Percentiles rank a stretch among this genome's conserved stretches.
Conservation (phyloP, 352 stramenopile genomes). For the Pseudoperonospora humuli region DNA sequence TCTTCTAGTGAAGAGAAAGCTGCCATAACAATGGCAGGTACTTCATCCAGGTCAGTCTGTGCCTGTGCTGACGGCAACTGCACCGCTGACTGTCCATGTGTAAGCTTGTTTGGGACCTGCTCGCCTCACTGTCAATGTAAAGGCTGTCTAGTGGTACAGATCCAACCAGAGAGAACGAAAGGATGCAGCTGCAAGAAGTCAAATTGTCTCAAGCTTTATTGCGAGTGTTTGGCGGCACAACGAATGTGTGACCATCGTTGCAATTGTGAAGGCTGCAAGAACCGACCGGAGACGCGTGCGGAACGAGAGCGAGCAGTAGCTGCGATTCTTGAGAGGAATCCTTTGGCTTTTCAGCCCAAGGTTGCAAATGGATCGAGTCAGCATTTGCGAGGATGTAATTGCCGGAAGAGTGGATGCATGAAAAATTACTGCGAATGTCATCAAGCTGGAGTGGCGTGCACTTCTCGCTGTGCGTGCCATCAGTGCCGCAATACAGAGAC, state of each 20-base stretch:
- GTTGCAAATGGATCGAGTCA: conserved; percentile 71
- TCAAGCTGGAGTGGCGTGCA: conserved; percentile 83
- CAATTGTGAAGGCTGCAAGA: conserved; percentile 82
- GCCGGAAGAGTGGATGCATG: conserved; percentile 92
- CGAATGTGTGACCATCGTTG: conserved; percentile 62
- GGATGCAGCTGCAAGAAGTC: conserved; percentile 96
- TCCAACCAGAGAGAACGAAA: conserved; percentile 37
- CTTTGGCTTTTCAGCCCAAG: conserved; percentile 92
- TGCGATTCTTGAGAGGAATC: conserved; percentile 89
- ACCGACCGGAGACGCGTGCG: conserved; percentile 38
- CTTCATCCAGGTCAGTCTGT: conserved; percentile 17
- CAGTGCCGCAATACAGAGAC: conserved; percentile 66
- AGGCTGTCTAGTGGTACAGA: conserved; percentile 30
- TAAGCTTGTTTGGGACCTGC: conserved; percentile 34
- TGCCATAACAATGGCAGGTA: conserved; percentile 12
- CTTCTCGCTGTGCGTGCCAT: conserved; percentile 73
- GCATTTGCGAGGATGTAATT: conserved; percentile 93
- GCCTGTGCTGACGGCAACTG: conserved; percentile 35
- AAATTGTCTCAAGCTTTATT: conserved; percentile 94
- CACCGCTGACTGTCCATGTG: conserved; percentile 35
- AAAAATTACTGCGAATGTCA: conserved; percentile 99
- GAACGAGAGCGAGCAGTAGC: conserved; percentile 78
- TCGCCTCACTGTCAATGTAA: conserved; percentile 29
- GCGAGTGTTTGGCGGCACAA: conserved; percentile 71
- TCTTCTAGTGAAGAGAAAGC: conserved; percentile 16